Conservation (phyloP, 2,329 filamentous ascomycete species). For the Scleromitrula shiraiana region DNA sequence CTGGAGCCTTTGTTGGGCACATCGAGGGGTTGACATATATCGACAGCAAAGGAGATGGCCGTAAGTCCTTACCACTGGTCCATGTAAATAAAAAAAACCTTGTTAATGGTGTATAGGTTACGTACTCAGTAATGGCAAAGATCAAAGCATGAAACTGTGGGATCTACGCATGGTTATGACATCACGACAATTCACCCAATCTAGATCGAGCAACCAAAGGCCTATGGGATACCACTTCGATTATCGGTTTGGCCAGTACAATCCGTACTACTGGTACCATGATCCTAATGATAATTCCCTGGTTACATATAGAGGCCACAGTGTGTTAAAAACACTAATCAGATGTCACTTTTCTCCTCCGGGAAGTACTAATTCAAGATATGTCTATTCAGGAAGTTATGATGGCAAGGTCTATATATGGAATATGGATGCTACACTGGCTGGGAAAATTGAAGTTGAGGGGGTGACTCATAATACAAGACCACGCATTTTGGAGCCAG, state of each 20-base stretch:
- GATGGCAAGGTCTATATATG: constrained; percentile 88
- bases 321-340: constrained; percentile 82
- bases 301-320: constrained; percentile 88
- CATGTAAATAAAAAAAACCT: not conserved
- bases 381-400: constrained; percentile 86
- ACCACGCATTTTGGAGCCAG: constrained; percentile 35
- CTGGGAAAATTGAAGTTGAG: constrained; percentile 69
- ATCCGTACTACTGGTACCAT: constrained; percentile 57
- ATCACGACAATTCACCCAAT: constrained; percentile 51
- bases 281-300: constrained; percentile 84
- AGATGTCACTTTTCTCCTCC: constrained; percentile 92
- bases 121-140: constrained; percentile 88
- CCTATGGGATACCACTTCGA: constrained; percentile 53
- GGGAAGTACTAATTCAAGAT: constrained; percentile 76
- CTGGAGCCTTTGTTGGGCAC: constrained; percentile 59
- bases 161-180: constrained; percentile 85
- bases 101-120: constrained; percentile 41
- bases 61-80: constrained; percentile 32
- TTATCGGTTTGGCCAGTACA: constrained; percentile 62
- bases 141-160: constrained; percentile 97
- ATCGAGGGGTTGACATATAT: constrained; percentile 61
- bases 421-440: constrained; percentile 84
- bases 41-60: constrained; percentile 61
- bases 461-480: constrained; percentile 58
- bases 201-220: constrained; percentile 48